These are phyloP conservation scores for Aspergillus fijiensis DNA, from an alignment of 2,329 filamentous ascomycete species.

Conservation along the genomic window DNA sequence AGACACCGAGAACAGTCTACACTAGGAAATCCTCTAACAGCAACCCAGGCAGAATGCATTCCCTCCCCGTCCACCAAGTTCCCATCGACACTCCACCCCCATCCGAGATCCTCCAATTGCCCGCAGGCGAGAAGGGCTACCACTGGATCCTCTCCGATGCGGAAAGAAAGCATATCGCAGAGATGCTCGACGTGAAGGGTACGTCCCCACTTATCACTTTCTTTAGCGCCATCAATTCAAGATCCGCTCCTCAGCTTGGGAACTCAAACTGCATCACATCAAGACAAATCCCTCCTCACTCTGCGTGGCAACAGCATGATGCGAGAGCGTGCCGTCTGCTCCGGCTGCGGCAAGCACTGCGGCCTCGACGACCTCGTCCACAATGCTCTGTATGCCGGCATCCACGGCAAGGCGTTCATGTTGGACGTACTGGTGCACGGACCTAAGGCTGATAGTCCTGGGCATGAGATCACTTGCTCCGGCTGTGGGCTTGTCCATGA, in stretches of 20 bases:
- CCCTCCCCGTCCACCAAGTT: background rate
- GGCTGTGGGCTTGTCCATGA: background rate
- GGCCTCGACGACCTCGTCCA: conserved; percentile 8
- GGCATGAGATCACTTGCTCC: background rate
- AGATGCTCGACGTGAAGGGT: background rate
- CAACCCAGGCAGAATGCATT: background rate
- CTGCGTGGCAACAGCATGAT: background rate
- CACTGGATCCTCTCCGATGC: background rate
- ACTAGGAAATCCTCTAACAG: no score
- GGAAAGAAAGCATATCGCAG: background rate
- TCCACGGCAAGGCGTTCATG: conserved; percentile 8
- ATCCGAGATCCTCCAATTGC: background rate
- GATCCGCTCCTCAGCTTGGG: no score
- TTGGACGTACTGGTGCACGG: conserved; percentile 6
- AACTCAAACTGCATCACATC: background rate
- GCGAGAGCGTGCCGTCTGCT: background rate
- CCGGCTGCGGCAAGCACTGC: conserved; percentile 4
- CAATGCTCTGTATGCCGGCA: background rate
- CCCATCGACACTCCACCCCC: background rate
- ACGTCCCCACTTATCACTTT: background rate
- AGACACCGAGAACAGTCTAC: no score
- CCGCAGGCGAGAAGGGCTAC: background rate
- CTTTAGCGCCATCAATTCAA: background rate
- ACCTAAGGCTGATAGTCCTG: background rate
- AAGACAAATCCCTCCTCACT: background rate